phyloP scores from a whole-genome alignment of 352 stramenopile species.

The Phytophthora aleatoria region DNA sequence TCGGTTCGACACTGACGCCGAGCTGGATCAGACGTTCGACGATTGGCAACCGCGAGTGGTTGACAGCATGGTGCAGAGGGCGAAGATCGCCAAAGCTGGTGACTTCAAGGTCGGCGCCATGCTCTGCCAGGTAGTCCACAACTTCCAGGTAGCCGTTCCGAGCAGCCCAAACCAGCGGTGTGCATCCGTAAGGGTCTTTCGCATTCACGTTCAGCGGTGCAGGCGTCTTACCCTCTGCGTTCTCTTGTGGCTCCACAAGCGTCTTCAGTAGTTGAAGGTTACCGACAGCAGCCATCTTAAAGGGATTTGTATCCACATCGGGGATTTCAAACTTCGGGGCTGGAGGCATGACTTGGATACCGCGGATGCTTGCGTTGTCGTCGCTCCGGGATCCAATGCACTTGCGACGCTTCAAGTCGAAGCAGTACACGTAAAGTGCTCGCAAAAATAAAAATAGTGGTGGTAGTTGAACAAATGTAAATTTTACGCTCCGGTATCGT shows the following conservation, averaged over 20 bases:
- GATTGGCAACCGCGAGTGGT: constrained; percentile 69
- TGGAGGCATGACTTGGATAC: constrained; percentile 26
- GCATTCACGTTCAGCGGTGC: constrained; percentile 74
- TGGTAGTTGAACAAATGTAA: neutral
- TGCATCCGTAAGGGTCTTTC: constrained; percentile 85
- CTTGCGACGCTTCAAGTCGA: constrained; percentile 17
- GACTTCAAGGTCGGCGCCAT: constrained; percentile 73
- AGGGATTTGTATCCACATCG: constrained; percentile 84
- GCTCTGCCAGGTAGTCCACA: constrained; percentile 69
- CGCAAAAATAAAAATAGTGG: constrained; percentile 15
- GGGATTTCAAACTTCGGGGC: constrained; percentile 73
- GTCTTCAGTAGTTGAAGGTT: constrained; percentile 74
- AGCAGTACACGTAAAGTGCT: no score
- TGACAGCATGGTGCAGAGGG: constrained; percentile 85
- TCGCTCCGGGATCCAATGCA: constrained; percentile 2
- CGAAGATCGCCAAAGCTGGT: constrained; percentile 81
- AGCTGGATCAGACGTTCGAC: constrained; percentile 76
- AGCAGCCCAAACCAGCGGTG: constrained; percentile 77
- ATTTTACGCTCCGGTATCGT: constrained; percentile 5
- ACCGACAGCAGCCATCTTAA: constrained; percentile 84
- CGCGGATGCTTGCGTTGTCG: neutral
- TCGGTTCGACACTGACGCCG: constrained; percentile 72
- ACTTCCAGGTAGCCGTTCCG: constrained; percentile 87
- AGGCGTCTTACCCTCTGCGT: constrained; percentile 40
- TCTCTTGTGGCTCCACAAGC: constrained; percentile 63